Conservation (phyloP, 192 early-diverging fungal genomes). For the Helicostylum pulchrum region DNA sequence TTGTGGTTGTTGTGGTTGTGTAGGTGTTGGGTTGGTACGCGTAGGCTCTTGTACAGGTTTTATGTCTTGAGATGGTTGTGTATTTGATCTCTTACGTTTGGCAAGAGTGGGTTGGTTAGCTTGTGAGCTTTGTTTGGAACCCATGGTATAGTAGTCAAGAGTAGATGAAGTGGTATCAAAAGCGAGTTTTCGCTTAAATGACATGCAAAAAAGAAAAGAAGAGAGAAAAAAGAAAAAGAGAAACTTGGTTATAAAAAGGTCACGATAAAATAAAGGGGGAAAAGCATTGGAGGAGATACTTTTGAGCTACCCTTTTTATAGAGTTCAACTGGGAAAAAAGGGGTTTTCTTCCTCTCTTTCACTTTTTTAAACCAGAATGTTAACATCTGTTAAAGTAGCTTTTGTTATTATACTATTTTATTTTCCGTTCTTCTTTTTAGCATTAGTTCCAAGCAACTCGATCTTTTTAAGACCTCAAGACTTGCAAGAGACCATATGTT, state of each 20-base stretch:
- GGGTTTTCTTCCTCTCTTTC: too few species aligned
- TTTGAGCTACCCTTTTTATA: too few species aligned
- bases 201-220: slow-evolving; percentile 13
- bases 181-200: slow-evolving; percentile 24
- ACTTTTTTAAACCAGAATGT: too few species aligned
- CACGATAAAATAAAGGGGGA: neutral
- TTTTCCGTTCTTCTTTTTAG: too few species aligned
- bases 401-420: too few species aligned
- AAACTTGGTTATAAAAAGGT: too few species aligned
- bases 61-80: slow-evolving; percentile 7
- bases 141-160: slow-evolving; percentile 22
- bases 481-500: too few species aligned
- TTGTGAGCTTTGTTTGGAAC: slow-evolving; percentile 29
- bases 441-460: too few species aligned
- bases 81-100: slow-evolving; percentile 22
- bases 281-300: too few species aligned
- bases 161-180: slow-evolving; percentile 18
- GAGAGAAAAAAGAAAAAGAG: neutral
- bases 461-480: too few species aligned
- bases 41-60: neutral
- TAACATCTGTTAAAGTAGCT: too few species aligned
- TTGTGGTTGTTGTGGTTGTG: neutral
- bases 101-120: neutral
- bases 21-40: neutral
- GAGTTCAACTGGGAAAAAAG: too few species aligned